Conservation (phyloP, 2,329 filamentous ascomycete species). For the Aspergillus bombycis region DNA sequence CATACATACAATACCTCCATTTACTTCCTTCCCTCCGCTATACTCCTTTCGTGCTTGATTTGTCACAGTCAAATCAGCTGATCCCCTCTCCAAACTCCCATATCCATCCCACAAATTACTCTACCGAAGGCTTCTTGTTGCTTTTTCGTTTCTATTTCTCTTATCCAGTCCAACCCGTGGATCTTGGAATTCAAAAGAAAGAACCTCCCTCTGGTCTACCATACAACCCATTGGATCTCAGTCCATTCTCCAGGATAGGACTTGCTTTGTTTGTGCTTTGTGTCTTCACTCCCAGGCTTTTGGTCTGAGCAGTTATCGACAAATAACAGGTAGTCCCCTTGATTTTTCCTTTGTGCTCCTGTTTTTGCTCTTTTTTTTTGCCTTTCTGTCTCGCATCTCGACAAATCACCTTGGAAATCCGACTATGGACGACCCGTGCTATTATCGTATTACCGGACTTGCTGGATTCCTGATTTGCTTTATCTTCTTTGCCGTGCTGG, state of each 20-base stretch:
- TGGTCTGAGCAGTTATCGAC: slow-evolving; percentile 29
- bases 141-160: slow-evolving; percentile 15
- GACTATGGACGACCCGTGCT: slow-evolving; percentile 16
- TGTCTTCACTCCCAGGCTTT: slow-evolving; percentile 31
- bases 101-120: neutral
- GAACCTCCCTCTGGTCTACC: slow-evolving; percentile 27
- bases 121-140: neutral
- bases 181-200: slow-evolving; percentile 20
- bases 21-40: neutral
- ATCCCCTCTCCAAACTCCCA: slow-evolving; percentile 6
- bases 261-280: slow-evolving; percentile 34
- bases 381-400: slow-evolving; percentile 15
- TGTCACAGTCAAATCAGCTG: slow-evolving; percentile 26
- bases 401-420: slow-evolving; percentile 7
- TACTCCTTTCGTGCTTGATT: slow-evolving; percentile 25
- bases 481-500: slow-evolving; percentile 17
- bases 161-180: slow-evolving; percentile 18
- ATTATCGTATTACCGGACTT: slow-evolving; percentile 12
- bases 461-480: slow-evolving; percentile 10
- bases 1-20: neutral
- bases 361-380: too few relatives aligned
- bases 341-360: slow-evolving; percentile 30
- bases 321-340: slow-evolving; percentile 48
- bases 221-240: slow-evolving; percentile 32
- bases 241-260: slow-evolving; percentile 36